Conservation (phyloP, 2,329 filamentous ascomycete genomes). For the Triangularia setosa region DNA sequence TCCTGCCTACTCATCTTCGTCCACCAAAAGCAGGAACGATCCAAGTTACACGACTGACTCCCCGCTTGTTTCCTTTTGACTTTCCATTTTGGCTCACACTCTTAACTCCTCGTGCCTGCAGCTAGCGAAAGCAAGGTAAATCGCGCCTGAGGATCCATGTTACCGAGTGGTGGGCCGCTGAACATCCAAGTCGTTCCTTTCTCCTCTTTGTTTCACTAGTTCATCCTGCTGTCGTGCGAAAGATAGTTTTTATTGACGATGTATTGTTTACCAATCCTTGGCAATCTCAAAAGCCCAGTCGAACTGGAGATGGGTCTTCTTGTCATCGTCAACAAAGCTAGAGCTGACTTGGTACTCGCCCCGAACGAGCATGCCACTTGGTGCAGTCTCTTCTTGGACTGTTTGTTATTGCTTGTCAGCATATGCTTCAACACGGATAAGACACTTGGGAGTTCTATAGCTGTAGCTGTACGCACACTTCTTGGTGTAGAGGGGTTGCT, state of each 20-base stretch:
- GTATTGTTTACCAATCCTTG: conserved; percentile 76
- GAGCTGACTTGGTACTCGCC: conserved; percentile 87
- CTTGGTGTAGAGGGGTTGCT: conserved; percentile 82
- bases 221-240: neutral
- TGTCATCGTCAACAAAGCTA: conserved; percentile 93
- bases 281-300: conserved; percentile 95
- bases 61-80: neutral
- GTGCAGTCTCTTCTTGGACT: conserved; percentile 71
- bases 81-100: neutral
- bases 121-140: neutral
- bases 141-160: neutral
- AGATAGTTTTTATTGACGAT: neutral
- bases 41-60: neutral
- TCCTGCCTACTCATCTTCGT: neutral
- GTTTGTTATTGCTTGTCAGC: neutral
- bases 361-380: conserved; percentile 82
- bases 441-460: too few relatives aligned
- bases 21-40: neutral
- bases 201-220: neutral
- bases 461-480: conserved; percentile 63
- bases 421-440: neutral
- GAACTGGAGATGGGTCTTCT: conserved; percentile 84
- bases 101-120: neutral
- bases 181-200: neutral
- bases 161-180: neutral